Evolutionary conservation across 192 early-diverging fungal species (phyloP), one percentile per base, ranked within the genome.

Genomic region (Globomyces pollinis-pini): DNA sequence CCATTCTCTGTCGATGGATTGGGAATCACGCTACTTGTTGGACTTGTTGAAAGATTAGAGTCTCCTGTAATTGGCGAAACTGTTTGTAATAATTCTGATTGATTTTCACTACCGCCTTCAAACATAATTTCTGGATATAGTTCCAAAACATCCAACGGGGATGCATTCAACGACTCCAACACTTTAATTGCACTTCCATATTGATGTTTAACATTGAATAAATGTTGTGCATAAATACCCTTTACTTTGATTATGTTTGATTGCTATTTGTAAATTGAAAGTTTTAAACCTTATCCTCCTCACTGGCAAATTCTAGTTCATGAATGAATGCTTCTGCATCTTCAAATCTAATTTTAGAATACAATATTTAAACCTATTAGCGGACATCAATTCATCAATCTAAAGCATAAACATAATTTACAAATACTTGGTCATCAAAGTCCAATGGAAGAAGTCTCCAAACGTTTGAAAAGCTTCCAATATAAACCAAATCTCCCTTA

Each of bases 351-450:
- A 54, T 67, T 35, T 43, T 13, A 2, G 60, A 33, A n/a, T 78
- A 59, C 20, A 81, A 57, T 31, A 76, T 62, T 38, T 81, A 75
- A 44, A 81, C 76, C 73, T 79, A n/a, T n/a, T n/a, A n/a, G n/a
- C n/a, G n/a, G n/a, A n/a, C n/a, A n/a, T n/a, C n/a, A n/a, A n/a
- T n/a, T n/a, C n/a, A n/a, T n/a, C n/a, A n/a, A n/a, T n/a, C n/a
- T n/a, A n/a, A n/a, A n/a, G n/a, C n/a, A n/a, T n/a, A n/a, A n/a
- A n/a, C n/a, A n/a, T n/a, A n/a, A n/a, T n/a, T n/a, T n/a, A n/a
- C n/a, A n/a, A n/a, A n/a, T n/a, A n/a, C n/a, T n/a, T n/a, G 47
- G 55, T 81, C 79, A 58, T 81, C 79, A 63, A 78, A 78, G 50
- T 78, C 76, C 31, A 81, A 30, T 6, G 75, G 75, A 15, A 81